Base-by-base conservation (phyloP, 2,329 filamentous ascomycete genomes). In the Aspergillus aculeatus region DNA sequence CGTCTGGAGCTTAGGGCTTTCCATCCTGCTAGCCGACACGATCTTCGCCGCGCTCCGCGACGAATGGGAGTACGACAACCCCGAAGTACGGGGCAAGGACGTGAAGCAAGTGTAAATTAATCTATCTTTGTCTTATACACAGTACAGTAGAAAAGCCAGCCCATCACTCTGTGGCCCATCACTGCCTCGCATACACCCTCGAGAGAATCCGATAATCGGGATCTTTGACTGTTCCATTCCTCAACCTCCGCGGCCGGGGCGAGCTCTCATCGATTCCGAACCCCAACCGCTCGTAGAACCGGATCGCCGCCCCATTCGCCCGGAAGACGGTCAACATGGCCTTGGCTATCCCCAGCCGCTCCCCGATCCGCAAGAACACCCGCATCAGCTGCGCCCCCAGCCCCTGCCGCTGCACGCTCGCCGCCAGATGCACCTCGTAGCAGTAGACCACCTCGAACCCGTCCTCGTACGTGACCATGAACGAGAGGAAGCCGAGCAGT, bases 1-100 rank as follows among this genome's bases (percentile, higher is more conserved):
- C n/a, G 95, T 99, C 0, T 99, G 95, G 95, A 96, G 92, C 72
- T 76, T 99, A 24, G 95, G 92, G 0, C 83, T 96, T 67, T 93
- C 92, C 41, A 82, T 99, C 63, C 80, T 99, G 31, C 85, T 98
- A 6, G 92, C 91, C 11, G 95, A 99, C 73, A 83, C 92, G 56
- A 82, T 96, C 2, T 98, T 96, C 77, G 92, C 95, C 0, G 87
- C 93, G 5, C 80, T 99, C 62, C 82, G 95, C 60, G 95, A 99
- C 69, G 95, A 99, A 75, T 92, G 92, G 88, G 95, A 99, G 75
- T 85, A 91, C 5, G 92, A 97, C 71, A 81, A 94, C 65, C 95
- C 95, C 0, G 94, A 96, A 68, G 89, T 95, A 84, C 88, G 85
- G 61, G 95, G 92, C 53, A 94, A 94, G 77, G 91, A 96, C 65